Conservation (phyloP, 352 stramenopile genomes). For the Pythium aphanidermatum region DNA sequence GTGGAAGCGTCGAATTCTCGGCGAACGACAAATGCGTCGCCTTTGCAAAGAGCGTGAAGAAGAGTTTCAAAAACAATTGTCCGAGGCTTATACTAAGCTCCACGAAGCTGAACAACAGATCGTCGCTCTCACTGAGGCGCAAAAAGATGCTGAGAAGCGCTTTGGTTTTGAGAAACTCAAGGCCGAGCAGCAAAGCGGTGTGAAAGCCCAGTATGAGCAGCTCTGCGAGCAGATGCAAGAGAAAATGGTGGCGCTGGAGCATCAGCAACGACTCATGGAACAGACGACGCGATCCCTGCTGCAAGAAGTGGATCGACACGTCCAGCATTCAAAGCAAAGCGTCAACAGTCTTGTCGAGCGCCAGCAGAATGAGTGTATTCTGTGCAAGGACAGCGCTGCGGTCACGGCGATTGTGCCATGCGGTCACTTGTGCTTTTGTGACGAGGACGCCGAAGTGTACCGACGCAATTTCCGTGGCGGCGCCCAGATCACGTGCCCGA, state of each 20-base stretch:
- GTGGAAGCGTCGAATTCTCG: slow-evolving; percentile 68
- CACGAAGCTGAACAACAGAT: slow-evolving; percentile 43
- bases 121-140: slow-evolving; percentile 28
- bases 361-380: slow-evolving; percentile 58
- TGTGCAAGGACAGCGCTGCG: slow-evolving; percentile 70
- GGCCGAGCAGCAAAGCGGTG: slow-evolving; percentile 66
- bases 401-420: slow-evolving; percentile 76
- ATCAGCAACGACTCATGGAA: slow-evolving; percentile 76
- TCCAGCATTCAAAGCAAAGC: slow-evolving; percentile 57
- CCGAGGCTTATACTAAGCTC: slow-evolving; percentile 47
- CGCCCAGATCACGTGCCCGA: slow-evolving; percentile 46
- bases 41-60: slow-evolving; percentile 73
- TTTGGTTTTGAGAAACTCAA: slow-evolving; percentile 67
- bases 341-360: slow-evolving; percentile 45
- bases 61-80: slow-evolving; percentile 65
- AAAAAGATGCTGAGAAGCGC: slow-evolving; percentile 63
- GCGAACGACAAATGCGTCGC: slow-evolving; percentile 69
- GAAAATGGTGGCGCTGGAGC: slow-evolving; percentile 49
- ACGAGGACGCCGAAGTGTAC: slow-evolving; percentile 73
- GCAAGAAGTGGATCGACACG: slow-evolving; percentile 65
- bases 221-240: slow-evolving; percentile 72
- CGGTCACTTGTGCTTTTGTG: slow-evolving; percentile 81
- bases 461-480: slow-evolving; percentile 29
- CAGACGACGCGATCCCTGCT: slow-evolving; percentile 71
- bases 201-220: slow-evolving; percentile 69